These are phyloP conservation scores for Buddleja alternifolia DNA, from an alignment of 257 asterid genomes.

Conservation along the genomic window DNA sequence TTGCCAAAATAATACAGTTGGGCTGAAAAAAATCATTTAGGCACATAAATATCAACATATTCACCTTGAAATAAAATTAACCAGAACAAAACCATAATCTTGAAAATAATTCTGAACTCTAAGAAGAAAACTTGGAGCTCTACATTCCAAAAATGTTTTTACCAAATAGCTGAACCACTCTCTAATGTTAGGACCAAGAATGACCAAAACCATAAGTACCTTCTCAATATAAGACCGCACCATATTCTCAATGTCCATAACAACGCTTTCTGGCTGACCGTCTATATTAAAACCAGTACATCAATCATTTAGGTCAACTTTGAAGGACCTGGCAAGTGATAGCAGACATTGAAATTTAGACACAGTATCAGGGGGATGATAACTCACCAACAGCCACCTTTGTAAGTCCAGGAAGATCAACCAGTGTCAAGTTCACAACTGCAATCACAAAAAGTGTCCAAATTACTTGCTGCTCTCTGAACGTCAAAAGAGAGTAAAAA, in stretches of 20 bases:
- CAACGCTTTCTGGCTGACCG: constrained; percentile 96
- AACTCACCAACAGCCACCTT: constrained; percentile 98
- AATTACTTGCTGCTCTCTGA: constrained; percentile 26
- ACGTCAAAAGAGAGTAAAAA: constrained; percentile 21
- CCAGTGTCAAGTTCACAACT: constrained; percentile 94
- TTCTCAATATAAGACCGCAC: constrained; percentile 92
- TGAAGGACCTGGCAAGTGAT: background rate
- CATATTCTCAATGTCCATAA: constrained; percentile 91
- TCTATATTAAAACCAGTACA: constrained; percentile 48
- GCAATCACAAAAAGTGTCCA: constrained; percentile 40
- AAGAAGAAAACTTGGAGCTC: constrained; percentile 1
- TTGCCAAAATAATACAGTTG: constrained; percentile 83
- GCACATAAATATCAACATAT: constrained; percentile 19
- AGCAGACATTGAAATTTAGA: constrained; percentile 11
- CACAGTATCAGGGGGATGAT: constrained; percentile 7
- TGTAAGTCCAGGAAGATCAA: constrained; percentile 98
- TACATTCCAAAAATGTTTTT: background rate
- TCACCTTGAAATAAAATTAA: constrained; percentile 5
- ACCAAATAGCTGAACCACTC: background rate
- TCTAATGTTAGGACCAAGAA: background rate
- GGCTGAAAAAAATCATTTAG: constrained; percentile 57
- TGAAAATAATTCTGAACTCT: constrained; percentile 4
- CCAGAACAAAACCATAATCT: constrained; percentile 7
- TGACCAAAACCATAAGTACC: constrained; percentile 46
- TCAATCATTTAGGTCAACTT: constrained; percentile 9